Base-by-base conservation (phyloP, 2,329 filamentous ascomycete species). In the Emydomyces testavorans region DNA sequence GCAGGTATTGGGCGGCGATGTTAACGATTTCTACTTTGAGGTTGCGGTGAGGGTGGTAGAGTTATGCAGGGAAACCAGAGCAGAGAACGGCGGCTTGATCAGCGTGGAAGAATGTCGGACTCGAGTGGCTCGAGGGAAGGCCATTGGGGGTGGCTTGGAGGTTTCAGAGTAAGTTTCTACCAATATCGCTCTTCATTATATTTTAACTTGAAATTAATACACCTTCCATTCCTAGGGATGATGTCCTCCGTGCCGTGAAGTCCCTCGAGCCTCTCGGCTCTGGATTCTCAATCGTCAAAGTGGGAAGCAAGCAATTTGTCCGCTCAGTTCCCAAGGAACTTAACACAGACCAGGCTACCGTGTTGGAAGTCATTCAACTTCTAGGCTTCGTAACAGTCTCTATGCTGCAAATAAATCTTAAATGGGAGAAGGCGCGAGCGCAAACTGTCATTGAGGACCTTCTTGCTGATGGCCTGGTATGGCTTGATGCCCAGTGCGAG, bases 11-110 rank as follows among this genome's bases (percentile, higher is more conserved):
- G 92, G 92, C 24, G 79, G 84, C 51, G 88, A 82, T 58, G 89
- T 98, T 57, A 94, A 95, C 63, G 92, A 98, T 65, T 98, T 98
- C 63, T 98, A 96, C 70, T 96, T 96, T 65, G 90, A 94, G 71
- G 79, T 98, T 38, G 92, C 88, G 1, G 90, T 96, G n/a, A 77
- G 86, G 42, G 85, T 96, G 0, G 92, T 98, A 4, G 90, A 96
- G 65, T 80, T 95, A 6, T 98, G 92, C 62, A 76, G 87, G 4
- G 79, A 82, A 45, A 95, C 88, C 37, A 75, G 92, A 45, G 79
- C 78, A 3, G 90, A 95, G 67, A 98, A 98, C 63, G 92, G 92
- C 5, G 92, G 92, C 0, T 71, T 98, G 58, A 86, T 98, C 46
- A 85, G 85, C 8, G 76, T 96, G 15, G 72, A 77, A 37, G 90